phyloP scores from a whole-genome alignment of 495 filamentous ascomycete genomes.

The Aspergillus campestris region DNA sequence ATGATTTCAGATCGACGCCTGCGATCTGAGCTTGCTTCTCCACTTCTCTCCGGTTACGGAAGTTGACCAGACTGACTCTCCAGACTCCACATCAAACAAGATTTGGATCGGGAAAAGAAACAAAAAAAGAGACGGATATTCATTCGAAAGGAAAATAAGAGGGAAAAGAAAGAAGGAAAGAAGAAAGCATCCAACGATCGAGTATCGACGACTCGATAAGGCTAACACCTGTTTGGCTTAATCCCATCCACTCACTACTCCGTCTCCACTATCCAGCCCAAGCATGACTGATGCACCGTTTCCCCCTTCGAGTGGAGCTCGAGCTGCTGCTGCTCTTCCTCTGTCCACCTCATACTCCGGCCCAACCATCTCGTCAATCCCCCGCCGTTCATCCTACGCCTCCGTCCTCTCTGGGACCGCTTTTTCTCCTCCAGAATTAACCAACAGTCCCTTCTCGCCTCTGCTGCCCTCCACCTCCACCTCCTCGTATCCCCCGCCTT shows the following conservation, averaged over 20 bases:
- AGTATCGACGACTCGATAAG: too few species aligned
- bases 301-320: slow-evolving; percentile 41
- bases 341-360: slow-evolving; percentile 26
- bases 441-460: slow-evolving; percentile 46
- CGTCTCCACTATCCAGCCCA: too few species aligned
- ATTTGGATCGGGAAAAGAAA: too few species aligned
- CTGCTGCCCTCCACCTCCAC: slow-evolving; percentile 46
- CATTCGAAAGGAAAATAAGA: too few species aligned
- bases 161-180: too few species aligned
- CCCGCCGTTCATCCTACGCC: slow-evolving; percentile 63
- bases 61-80: too few species aligned
- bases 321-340: slow-evolving; percentile 21
- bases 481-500: slow-evolving; percentile 29
- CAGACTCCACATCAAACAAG: too few species aligned
- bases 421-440: slow-evolving; percentile 37
- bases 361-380: slow-evolving; percentile 35
- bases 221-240: slow-evolving; percentile 1
- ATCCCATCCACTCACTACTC: slow-evolving; percentile 9
- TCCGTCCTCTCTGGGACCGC: slow-evolving; percentile 68
- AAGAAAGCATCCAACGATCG: too few species aligned
- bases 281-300: slow-evolving; percentile 40
- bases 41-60: too few species aligned
- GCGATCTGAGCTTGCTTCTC: too few species aligned
- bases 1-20: too few species aligned
- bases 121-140: too few species aligned